Conservation (phyloP, 2,329 filamentous ascomycete species). For the Xylaria sp. region DNA sequence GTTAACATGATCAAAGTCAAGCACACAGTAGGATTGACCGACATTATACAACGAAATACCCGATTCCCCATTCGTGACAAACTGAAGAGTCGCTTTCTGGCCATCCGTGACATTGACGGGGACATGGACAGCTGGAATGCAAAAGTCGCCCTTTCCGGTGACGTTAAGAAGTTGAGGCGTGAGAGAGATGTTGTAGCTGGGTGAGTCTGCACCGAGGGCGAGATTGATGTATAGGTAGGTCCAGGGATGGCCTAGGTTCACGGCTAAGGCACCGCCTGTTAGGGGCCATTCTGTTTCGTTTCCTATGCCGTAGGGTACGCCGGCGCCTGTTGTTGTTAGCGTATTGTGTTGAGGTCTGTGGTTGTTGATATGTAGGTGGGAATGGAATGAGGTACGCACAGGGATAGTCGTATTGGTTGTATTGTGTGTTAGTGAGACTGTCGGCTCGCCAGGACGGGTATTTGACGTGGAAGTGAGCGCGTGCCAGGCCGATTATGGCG, state of each 20-base stretch:
- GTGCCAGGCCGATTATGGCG: constrained; percentile 34
- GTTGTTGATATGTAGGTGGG: not conserved
- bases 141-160: constrained; percentile 59
- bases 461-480: constrained; percentile 45
- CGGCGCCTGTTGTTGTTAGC: constrained; percentile 38
- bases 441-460: constrained; percentile 47
- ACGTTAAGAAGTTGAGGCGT: constrained; percentile 54
- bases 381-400: constrained; percentile 36
- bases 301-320: constrained; percentile 39
- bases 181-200: constrained; percentile 65
- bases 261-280: constrained; percentile 42
- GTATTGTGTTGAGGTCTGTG: not conserved
- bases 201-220: constrained; percentile 45
- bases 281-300: constrained; percentile 52
- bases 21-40: constrained; percentile 23
- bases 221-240: constrained; percentile 51
- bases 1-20: constrained; percentile 6
- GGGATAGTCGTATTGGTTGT: constrained; percentile 47
- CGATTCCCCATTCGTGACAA: constrained; percentile 57
- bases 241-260: constrained; percentile 49
- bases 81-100: constrained; percentile 60
- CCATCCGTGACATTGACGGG: constrained; percentile 52
- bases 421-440: constrained; percentile 39
- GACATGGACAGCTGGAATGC: constrained; percentile 54
- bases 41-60: constrained; percentile 63